These are phyloP conservation scores for Recurvomyces mirabilis DNA, from an alignment of 495 filamentous ascomycete species.

Conservation along the genomic window DNA sequence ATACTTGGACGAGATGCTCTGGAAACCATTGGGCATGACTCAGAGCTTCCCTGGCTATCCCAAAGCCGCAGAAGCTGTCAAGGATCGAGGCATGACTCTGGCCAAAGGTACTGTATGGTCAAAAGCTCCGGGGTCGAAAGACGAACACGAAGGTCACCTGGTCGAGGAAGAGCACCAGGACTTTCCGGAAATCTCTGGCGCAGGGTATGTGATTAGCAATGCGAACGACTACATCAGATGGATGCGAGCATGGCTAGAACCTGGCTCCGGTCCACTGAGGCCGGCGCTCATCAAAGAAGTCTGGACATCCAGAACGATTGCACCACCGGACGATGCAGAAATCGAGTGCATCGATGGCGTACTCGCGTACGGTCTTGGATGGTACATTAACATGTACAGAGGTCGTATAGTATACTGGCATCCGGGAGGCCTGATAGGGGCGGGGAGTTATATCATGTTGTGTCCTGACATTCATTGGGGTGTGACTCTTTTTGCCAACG, in stretches of 20 bases:
- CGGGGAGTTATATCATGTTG: not conserved
- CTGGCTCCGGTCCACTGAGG: not conserved
- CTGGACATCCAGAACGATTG: not conserved
- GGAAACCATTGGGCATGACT: slow-evolving; percentile 3
- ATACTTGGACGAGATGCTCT: slow-evolving; percentile 24
- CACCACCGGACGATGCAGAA: not conserved
- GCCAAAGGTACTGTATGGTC: not conserved
- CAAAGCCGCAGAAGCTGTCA: not conserved
- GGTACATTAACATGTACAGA: not conserved
- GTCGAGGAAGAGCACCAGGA: not conserved
- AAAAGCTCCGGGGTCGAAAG: not conserved
- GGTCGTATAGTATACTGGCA: slow-evolving; percentile 1
- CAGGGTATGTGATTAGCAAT: slow-evolving; percentile 1
- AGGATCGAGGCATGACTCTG: not conserved
- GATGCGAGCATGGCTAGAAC: slow-evolving; percentile 1
- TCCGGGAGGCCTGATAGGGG: not conserved
- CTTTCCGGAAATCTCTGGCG: not conserved
- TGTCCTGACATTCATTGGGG: not conserved
- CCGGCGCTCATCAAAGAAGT: slow-evolving; percentile 1
- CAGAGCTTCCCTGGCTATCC: slow-evolving; percentile 1
- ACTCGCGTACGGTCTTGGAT: not conserved
- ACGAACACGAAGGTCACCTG: not conserved
- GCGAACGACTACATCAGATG: slow-evolving; percentile 2
- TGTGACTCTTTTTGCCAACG: slow-evolving; percentile 2
- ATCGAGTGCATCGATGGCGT: not conserved